phyloP scores from a whole-genome alignment of 108 stramenopile species.

The Nitzschia sp. region DNA sequence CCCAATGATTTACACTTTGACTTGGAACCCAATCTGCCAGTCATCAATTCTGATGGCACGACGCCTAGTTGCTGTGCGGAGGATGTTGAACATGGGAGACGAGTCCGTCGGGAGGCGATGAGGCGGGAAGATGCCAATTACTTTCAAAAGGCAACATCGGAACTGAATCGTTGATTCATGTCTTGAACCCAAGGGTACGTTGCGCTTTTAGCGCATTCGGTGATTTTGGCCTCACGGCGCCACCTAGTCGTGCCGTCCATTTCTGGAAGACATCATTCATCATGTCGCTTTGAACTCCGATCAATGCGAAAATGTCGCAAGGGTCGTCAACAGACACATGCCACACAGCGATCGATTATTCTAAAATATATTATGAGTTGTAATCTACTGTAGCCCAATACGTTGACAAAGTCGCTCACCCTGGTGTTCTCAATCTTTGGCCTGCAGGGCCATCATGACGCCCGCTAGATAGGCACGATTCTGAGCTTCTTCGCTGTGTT shows the following conservation, averaged over 20 bases:
- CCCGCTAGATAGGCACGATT: background rate
- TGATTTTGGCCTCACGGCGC: background rate
- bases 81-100: conserved; percentile 25
- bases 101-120: conserved; percentile 27
- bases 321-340: too few relatives aligned
- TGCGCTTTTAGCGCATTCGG: background rate
- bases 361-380: too few relatives aligned
- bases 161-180: background rate
- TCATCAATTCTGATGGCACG: too few relatives aligned
- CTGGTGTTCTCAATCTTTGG: background rate
- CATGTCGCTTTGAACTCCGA: too few relatives aligned
- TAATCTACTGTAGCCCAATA: too few relatives aligned
- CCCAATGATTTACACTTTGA: conserved; percentile 12
- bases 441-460: background rate
- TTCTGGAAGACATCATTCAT: too few relatives aligned
- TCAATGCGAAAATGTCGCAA: too few relatives aligned
- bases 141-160: conserved; percentile 9
- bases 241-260: too few relatives aligned
- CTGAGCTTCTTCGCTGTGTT: background rate
- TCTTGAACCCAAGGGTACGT: too few relatives aligned
- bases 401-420: too few relatives aligned
- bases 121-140: conserved; percentile 38
- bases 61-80: background rate
- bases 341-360: too few relatives aligned
- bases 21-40: conserved; percentile 30